Evolutionary conservation across 2,329 filamentous ascomycete genomes (phyloP), one percentile per base, ranked within the genome.

Genomic region (Harringtonia lauricola): DNA sequence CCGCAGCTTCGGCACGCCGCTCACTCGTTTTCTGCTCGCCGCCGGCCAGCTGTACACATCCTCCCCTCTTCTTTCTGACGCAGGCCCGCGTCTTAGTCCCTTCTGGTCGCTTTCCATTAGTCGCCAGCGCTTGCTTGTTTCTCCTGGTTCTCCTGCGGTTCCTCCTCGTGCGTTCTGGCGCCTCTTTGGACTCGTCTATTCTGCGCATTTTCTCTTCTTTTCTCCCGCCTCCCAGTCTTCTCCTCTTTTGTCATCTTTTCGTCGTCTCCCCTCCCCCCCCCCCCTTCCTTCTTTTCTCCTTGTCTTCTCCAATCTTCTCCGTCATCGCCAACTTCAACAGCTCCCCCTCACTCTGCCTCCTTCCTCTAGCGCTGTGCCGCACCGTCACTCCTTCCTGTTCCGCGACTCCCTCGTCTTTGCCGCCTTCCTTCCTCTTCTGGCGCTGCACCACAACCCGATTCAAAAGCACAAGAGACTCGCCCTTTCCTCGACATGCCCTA

Each of bases 61-160:
- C 26, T 31, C 37, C 35, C 39, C 19, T 33, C 35, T 26, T 22
- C 34, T 21, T 22, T 21, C 18, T 15, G 14, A 41, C 21, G 17
- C 30, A 17, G 26, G 8, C n/a, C 30, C 21, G 9, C 28, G 15
- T 38, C 30, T 41, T 37, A 17, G 18, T 18, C 36, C 39, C 26
- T 28, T 18, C 18, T 35, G 22, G 19, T 39, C 14, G 14, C 28
- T 36, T 21, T 35, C 33, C n/a, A n/a, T 39, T 44, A 43, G 33
- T 41, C 40, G 33, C 40, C 47, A 47, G 45, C 47, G 47, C 47
- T 47, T 49, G 45, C 37, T 42, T 43, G 41, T 36, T 35, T 41
- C 38, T 44, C 41, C 39, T 38, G 39, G 43, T 34, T 33, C n/a
- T n/a, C n/a, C n/a, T n/a, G n/a, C n/a, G n/a, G n/a, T n/a, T n/a